phyloP scores from a whole-genome alignment of 352 stramenopile species.

The Pythium apleroticum region DNA sequence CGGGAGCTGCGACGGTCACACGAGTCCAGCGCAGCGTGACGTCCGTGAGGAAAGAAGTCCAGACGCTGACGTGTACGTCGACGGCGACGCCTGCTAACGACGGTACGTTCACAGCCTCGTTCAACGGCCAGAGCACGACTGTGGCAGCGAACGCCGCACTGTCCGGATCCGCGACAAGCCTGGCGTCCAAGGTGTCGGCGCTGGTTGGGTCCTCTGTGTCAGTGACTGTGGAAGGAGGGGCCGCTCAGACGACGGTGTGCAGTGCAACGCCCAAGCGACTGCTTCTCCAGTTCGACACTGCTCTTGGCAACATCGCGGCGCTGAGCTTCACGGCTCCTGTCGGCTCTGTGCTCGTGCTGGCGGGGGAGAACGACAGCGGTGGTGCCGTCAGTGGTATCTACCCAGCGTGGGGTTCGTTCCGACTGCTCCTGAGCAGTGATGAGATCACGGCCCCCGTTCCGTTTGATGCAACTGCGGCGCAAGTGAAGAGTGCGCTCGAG shows the following conservation, averaged over 20 bases:
- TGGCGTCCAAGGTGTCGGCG: conserved; percentile 32
- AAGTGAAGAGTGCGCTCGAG: conserved; percentile 74
- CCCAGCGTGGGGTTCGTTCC: conserved; percentile 87
- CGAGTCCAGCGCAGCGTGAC: conserved; percentile 39
- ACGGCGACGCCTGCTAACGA: conserved; percentile 29
- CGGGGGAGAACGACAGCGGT: conserved; percentile 43
- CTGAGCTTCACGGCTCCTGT: conserved; percentile 39
- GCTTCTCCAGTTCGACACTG: conserved; percentile 73
- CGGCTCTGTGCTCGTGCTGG: conserved; percentile 38
- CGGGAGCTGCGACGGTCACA: conserved; percentile 35
- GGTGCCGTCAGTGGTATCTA: conserved; percentile 76
- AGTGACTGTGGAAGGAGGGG: conserved; percentile 36
- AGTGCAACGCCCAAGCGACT: conserved; percentile 43
- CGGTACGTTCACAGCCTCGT: conserved; percentile 62
- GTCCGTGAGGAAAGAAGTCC: conserved; percentile 65
- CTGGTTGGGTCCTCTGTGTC: conserved; percentile 42
- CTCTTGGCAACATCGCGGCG: conserved; percentile 57
- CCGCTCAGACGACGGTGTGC: conserved; percentile 52
- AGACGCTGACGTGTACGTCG: conserved; percentile 73
- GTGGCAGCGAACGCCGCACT: conserved; percentile 51
- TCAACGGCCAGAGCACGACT: conserved; percentile 33
- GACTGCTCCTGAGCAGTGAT: conserved; percentile 41
- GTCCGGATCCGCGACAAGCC: conserved; percentile 28
- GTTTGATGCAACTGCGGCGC: conserved; percentile 57
- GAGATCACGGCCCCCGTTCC: conserved; percentile 55